phyloP scores from a whole-genome alignment of 2,329 filamentous ascomycete genomes.

The Aureobasidium pullulans region DNA sequence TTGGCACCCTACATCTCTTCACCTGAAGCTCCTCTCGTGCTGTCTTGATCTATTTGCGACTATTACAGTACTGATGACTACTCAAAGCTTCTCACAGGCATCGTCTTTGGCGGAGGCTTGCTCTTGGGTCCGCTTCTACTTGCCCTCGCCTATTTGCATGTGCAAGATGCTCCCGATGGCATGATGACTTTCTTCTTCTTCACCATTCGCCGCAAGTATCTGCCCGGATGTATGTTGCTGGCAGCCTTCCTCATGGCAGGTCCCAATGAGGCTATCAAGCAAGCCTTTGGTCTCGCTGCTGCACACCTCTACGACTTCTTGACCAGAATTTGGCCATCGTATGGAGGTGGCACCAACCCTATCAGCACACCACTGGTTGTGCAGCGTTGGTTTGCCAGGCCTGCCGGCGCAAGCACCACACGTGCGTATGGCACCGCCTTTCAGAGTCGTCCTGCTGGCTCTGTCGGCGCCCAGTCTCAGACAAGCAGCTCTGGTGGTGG shows the following conservation, averaged over 20 bases:
- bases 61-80: constrained; percentile 14
- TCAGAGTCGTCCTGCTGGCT: constrained; percentile 33
- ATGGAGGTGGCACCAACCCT: constrained; percentile 73
- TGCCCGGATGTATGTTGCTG: constrained; percentile 73
- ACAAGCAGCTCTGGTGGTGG: constrained; percentile 23
- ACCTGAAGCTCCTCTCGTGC: background rate
- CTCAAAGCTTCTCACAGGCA: constrained; percentile 26
- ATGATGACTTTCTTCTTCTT: constrained; percentile 75
- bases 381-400: constrained; percentile 53
- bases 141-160: constrained; percentile 75
- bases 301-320: constrained; percentile 90
- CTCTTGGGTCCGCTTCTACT: constrained; percentile 60
- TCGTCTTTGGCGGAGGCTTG: constrained; percentile 44
- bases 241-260: constrained; percentile 64
- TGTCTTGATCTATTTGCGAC: background rate
- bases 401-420: constrained; percentile 36
- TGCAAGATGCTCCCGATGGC: constrained; percentile 73
- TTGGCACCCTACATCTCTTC: constrained; percentile 56
- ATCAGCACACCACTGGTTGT: constrained; percentile 68
- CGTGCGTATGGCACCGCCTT: constrained; percentile 59
- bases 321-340: constrained; percentile 78
- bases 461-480: constrained; percentile 32
- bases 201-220: constrained; percentile 70
- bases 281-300: constrained; percentile 72
- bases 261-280: constrained; percentile 49